Percentiles rank a stretch among this genome's conserved stretches.
These are phyloP conservation scores for Acrodontium crateriforme DNA, from an alignment of 2,329 filamentous ascomycete genomes.

Conservation along the genomic window DNA sequence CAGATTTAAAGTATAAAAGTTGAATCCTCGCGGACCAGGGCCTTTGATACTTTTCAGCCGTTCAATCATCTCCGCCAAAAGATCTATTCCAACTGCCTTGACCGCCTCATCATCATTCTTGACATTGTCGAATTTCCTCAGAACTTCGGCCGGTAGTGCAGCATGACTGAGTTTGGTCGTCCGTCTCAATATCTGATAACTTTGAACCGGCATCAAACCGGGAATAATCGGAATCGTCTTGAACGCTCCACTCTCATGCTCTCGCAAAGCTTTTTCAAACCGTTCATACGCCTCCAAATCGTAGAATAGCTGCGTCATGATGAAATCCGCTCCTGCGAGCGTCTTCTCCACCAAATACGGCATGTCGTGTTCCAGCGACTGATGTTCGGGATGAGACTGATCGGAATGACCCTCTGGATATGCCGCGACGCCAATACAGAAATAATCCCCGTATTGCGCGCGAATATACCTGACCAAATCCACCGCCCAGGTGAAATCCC, in stretches of 20 bases:
- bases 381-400: slow-evolving; percentile 72
- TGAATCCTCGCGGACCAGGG: slow-evolving; percentile 60
- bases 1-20: slow-evolving; percentile 94
- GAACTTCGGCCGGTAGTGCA: slow-evolving; percentile 56
- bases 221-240: slow-evolving; percentile 81
- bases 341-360: slow-evolving; percentile 85
- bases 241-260: slow-evolving; percentile 74
- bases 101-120: slow-evolving; percentile 70
- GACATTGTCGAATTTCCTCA: slow-evolving; percentile 56
- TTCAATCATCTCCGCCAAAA: slow-evolving; percentile 72
- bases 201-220: slow-evolving; percentile 94
- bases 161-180: slow-evolving; percentile 93
- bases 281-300: slow-evolving; percentile 68
- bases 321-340: slow-evolving; percentile 83
- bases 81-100: slow-evolving; percentile 66
- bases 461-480: slow-evolving; percentile 86
- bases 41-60: slow-evolving; percentile 53
- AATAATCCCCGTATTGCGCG: slow-evolving; percentile 78
- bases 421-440: slow-evolving; percentile 85
- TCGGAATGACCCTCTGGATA: slow-evolving; percentile 95
- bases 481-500: slow-evolving; percentile 75
- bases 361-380: slow-evolving; percentile 53
- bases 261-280: slow-evolving; percentile 64
- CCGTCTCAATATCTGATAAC: slow-evolving; percentile 85
- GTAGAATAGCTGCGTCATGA: slow-evolving; percentile 98